Evolutionary conservation across 1,284 basidiomycete genomes (phyloP), one percentile per base, ranked within the genome.

Genomic region (Apiotrichum laibachii): DNA sequence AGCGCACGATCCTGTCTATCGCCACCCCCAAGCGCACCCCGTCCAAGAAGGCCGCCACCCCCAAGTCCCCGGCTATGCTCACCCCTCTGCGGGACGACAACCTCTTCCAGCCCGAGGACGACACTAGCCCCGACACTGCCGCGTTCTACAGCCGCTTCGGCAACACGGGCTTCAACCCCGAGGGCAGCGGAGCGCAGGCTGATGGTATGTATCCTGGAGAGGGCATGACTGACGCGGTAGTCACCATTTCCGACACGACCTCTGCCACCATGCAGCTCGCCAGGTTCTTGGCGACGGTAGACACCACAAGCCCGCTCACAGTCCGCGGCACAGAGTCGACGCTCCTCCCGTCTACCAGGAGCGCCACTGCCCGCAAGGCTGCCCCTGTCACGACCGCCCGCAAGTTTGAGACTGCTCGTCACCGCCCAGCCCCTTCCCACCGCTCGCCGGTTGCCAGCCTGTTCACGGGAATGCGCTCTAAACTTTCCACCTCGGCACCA

Each of bases 401-500:
- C 26, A 31, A 31, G 26, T 3, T 7, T 31, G 26, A 31, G 26
- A 31, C 26, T 31, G 26, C 26, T 31, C 26, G 26, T 21, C 49
- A 26, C 12, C 21, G 33, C 45, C 26, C 4, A 31, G 12, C 22
- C 22, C 12, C 26, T 31, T 7, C 26, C 19, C 34, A 19, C 35
- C 35, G 19, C 22, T 22, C 50, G 1, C 53, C 57, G 4, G 50
- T 60, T 22, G 61, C 61, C 21, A 69, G 69, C 53, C 69, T 76
- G 7, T 59, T 66, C 22, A 64, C 67, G 55, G 71, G 71, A 8
- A 68, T 73, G 65, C 67, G 69, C 21, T 72, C 72, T 56, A 63
- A 72, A 22, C 71, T 76, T 42, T 68, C 72, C 5, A 68, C 70
- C 13, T 63, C 71, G n/a, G 68, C 71, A 4, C 68, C 72, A 15